Evolutionary conservation across 2,329 filamentous ascomycete genomes (phyloP).

Genomic region (Colletotrichum sidae): DNA sequence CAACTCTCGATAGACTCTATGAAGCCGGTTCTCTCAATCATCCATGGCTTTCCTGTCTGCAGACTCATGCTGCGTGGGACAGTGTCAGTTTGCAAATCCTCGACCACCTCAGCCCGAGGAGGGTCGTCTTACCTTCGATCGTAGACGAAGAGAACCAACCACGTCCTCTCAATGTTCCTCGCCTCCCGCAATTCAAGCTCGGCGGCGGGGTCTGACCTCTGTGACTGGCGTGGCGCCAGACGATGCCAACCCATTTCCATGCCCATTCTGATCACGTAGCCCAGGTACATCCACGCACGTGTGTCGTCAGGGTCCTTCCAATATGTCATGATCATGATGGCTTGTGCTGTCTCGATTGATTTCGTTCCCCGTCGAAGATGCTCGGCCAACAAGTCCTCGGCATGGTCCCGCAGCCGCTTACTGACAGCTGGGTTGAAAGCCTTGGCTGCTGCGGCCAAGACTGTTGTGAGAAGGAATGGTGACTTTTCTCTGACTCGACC

Average conservation of each 20-base stretch:
- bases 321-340: conserved; percentile 52
- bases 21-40: conserved; percentile 52
- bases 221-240: conserved; percentile 35
- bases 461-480: conserved; percentile 49
- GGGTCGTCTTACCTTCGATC: conserved; percentile 6
- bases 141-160: conserved; percentile 26
- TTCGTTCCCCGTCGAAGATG: conserved; percentile 48
- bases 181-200: background rate
- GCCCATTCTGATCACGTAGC: conserved; percentile 53
- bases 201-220: background rate
- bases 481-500: conserved; percentile 49
- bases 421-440: conserved; percentile 50
- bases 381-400: conserved; percentile 45
- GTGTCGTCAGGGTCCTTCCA: conserved; percentile 57
- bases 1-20: conserved; percentile 51
- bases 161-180: conserved; percentile 22
- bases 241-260: conserved; percentile 53
- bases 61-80: conserved; percentile 48
- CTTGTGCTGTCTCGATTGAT: conserved; percentile 53
- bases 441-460: conserved; percentile 50
- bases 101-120: rapidly evolving
- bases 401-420: conserved; percentile 27
- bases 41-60: conserved; percentile 55
- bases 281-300: conserved; percentile 52
- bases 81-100: background rate